Conservation (phyloP, 441 rosid genomes). For the Arabidopsis hybrid region DNA sequence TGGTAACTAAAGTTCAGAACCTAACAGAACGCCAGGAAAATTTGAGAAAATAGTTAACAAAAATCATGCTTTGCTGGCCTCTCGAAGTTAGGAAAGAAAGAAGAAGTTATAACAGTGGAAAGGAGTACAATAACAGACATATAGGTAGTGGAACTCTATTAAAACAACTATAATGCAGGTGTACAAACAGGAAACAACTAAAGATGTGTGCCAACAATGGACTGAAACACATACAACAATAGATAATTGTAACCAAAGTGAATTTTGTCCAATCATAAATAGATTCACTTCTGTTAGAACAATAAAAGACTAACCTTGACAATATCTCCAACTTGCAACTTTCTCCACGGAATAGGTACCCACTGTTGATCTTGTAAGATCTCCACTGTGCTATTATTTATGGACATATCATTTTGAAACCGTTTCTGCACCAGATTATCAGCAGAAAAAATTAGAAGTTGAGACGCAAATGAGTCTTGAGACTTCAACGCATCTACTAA, state of each 20-base stretch:
- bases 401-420: constrained; percentile 95
- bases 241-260: background rate
- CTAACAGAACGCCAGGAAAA: background rate
- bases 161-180: constrained; percentile 1
- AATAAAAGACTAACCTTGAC: constrained; percentile 58
- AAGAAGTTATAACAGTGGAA: constrained; percentile 8
- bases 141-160: background rate
- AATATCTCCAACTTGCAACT: constrained; percentile 98
- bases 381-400: constrained; percentile 81
- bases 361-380: constrained; percentile 88
- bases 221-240: constrained; percentile 15
- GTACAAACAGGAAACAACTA: background rate
- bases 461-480: constrained; percentile 24
- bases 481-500: constrained; percentile 10
- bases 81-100: too few relatives aligned
- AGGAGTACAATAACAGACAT: constrained; percentile 6
- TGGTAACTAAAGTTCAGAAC: background rate
- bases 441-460: constrained; percentile 31
- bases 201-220: constrained; percentile 2
- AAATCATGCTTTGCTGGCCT: too few relatives aligned
- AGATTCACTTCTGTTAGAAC: background rate
- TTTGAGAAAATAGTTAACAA: too few relatives aligned
- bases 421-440: constrained; percentile 76
- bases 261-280: background rate
- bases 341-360: constrained; percentile 87